These are phyloP conservation scores for Chrysochromulina tobinii DNA, from an alignment of 78 protist species.

Conservation along the genomic window DNA sequence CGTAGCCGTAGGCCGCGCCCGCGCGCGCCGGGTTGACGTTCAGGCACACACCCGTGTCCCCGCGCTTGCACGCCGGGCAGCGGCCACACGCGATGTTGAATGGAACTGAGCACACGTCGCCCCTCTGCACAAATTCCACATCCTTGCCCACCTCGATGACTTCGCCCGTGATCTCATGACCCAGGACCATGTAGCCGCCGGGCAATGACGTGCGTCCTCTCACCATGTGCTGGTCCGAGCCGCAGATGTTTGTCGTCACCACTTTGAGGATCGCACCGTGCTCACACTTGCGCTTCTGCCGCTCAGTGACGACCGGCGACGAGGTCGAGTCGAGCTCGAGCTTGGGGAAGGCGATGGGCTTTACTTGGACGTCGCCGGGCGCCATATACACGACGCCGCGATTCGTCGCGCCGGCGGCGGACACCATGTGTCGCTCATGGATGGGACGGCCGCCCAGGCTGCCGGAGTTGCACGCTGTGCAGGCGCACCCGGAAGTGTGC, in stretches of 20 bases:
- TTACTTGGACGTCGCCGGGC: too few species aligned
- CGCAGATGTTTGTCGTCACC: background rate
- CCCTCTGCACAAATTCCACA: background rate
- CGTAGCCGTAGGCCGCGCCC: background rate
- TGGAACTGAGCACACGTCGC: background rate
- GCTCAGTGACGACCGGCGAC: background rate
- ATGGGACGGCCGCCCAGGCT: too few species aligned
- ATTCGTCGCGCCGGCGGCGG: too few species aligned
- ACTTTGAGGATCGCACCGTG: background rate
- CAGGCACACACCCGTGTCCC: background rate
- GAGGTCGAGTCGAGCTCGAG: too few species aligned
- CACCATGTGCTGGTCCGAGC: slow-evolving; percentile 1
- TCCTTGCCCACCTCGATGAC: background rate
- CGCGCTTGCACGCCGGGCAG: slow-evolving; percentile 9
- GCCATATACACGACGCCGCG: too few species aligned
- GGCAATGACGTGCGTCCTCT: background rate
- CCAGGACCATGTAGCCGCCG: slow-evolving; percentile 1
- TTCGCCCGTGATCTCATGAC: background rate
- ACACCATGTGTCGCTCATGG: too few species aligned
- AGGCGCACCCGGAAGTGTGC: too few species aligned
- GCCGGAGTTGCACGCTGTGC: too few species aligned
- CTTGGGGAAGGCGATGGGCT: too few species aligned
- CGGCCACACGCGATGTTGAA: slow-evolving; percentile 3
- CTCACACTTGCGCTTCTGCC: background rate
- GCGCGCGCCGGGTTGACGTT: background rate